Conservation (phyloP, 495 filamentous ascomycete species). For the Friedmanniomyces simplex region DNA sequence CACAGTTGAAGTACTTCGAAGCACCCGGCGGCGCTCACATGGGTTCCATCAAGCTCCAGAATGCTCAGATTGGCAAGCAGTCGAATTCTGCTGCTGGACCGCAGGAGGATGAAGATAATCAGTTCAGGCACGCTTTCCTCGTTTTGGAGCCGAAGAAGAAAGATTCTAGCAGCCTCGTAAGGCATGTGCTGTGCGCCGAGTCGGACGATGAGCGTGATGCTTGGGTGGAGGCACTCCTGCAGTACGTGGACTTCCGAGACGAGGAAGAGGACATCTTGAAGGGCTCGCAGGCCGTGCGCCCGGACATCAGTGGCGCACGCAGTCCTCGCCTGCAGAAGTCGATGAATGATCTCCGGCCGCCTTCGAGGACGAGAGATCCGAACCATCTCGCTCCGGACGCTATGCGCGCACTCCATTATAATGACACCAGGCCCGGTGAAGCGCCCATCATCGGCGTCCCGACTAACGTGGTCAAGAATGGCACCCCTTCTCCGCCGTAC, state of each 20-base stretch:
- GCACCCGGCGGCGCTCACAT: slow-evolving; percentile 76
- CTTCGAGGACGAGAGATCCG: slow-evolving; percentile 5
- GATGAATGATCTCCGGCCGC: slow-evolving; percentile 11
- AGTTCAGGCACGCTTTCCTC: slow-evolving; percentile 93
- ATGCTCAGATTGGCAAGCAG: slow-evolving; percentile 90
- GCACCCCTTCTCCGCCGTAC: slow-evolving; percentile 36
- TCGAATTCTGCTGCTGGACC: slow-evolving; percentile 28
- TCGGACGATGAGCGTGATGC: slow-evolving; percentile 85
- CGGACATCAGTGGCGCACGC: slow-evolving; percentile 8
- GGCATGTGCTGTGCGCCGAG: slow-evolving; percentile 91
- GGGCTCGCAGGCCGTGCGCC: slow-evolving; percentile 3
- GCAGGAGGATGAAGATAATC: slow-evolving; percentile 69
- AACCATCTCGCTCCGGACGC: slow-evolving; percentile 32
- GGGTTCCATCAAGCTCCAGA: slow-evolving; percentile 83
- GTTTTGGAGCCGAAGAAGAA: slow-evolving; percentile 94
- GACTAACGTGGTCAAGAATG: slow-evolving; percentile 22
- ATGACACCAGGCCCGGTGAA: slow-evolving; percentile 65
- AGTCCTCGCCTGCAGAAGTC: slow-evolving; percentile 19
- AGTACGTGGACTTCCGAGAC: slow-evolving; percentile 70
- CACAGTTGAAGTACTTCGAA: slow-evolving; percentile 85
- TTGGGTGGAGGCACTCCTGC: slow-evolving; percentile 83
- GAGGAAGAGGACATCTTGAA: slow-evolving; percentile 12
- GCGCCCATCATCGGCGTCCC: slow-evolving; percentile 49
- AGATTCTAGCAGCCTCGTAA: slow-evolving; percentile 79
- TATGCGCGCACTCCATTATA: slow-evolving; percentile 75